Conservation (phyloP, 1,284 basidiomycete genomes). For the Paramarasmius palmivorus region DNA sequence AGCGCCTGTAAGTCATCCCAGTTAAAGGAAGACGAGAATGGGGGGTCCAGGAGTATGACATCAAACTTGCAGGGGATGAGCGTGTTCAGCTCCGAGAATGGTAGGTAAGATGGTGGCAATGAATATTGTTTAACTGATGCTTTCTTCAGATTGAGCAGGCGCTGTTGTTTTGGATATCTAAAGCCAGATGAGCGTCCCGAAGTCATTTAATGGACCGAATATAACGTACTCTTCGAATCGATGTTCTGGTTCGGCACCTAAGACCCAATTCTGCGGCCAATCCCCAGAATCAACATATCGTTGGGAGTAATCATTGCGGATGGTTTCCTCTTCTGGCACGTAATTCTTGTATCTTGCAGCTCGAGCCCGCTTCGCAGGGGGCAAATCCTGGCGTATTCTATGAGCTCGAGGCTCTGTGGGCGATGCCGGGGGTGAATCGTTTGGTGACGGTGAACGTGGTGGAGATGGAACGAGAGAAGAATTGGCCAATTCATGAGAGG, state of each 20-base stretch:
- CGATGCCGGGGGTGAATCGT: conserved; percentile 45
- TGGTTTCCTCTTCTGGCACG: conserved; percentile 89
- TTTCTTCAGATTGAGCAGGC: conserved; percentile 79
- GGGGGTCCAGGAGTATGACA: conserved; percentile 90
- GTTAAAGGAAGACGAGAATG: conserved; percentile 78
- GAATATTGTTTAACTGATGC: conserved; percentile 63
- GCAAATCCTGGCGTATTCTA: conserved; percentile 53
- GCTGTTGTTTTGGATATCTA: conserved; percentile 91
- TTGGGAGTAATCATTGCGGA: conserved; percentile 93
- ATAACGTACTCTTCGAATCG: conserved; percentile 86
- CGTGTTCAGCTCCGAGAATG: conserved; percentile 53
- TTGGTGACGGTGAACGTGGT: conserved; percentile 42
- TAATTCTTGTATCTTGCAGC: conserved; percentile 73
- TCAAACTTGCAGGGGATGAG: conserved; percentile 83
- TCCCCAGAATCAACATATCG: conserved; percentile 88
- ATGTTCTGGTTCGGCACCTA: conserved; percentile 81
- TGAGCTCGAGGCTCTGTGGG: conserved; percentile 40
- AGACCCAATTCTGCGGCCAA: conserved; percentile 89
- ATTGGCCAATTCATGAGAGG: conserved; percentile 33
- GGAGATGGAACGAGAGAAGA: conserved; percentile 51
- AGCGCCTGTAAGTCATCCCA: conserved; percentile 85
- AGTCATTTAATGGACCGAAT: conserved; percentile 2
- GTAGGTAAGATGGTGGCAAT: conserved; percentile 69
- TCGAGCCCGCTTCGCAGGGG: conserved; percentile 70
- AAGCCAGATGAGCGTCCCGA: not conserved